Conservation (phyloP, 768 basidiomycete species). For the Leccinum rimulosum region DNA sequence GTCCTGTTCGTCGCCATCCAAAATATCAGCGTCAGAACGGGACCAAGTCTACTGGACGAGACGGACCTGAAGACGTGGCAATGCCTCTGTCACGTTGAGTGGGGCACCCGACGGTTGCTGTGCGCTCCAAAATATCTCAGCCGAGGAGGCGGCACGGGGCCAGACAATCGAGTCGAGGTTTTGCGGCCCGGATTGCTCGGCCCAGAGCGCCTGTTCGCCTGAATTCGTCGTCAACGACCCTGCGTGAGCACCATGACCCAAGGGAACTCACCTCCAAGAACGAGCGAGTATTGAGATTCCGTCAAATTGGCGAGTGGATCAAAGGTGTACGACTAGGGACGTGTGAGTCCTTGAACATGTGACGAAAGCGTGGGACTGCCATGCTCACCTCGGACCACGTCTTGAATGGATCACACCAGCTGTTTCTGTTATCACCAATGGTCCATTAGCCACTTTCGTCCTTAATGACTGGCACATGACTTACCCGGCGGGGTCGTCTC, state of each 20-base stretch:
- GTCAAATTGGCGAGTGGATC: conserved; percentile 47
- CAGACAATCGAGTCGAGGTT: conserved; percentile 46
- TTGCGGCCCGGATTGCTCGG: conserved; percentile 43
- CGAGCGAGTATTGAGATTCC: conserved; percentile 32
- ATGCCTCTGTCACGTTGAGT: conserved; percentile 36
- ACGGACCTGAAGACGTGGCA: conserved; percentile 48
- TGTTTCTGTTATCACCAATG: conserved; percentile 27
- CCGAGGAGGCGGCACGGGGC: conserved; percentile 46
- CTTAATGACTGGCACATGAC: conserved; percentile 2
- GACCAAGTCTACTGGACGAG: accelerated
- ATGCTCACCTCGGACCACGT: conserved; percentile 44
- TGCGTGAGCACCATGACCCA: neutral
- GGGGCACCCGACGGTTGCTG: conserved; percentile 34
- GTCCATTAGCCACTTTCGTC: neutral
- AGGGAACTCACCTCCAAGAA: conserved; percentile 34
- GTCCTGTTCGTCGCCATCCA: conserved; percentile 29
- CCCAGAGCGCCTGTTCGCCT: conserved; percentile 44
- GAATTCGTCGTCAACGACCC: conserved; percentile 1
- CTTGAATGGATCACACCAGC: conserved; percentile 54
- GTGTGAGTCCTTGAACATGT: neutral
- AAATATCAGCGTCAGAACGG: neutral
- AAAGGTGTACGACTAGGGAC: conserved; percentile 42
- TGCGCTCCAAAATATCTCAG: conserved; percentile 56
- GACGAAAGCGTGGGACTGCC: conserved; percentile 6
- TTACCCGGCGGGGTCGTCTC: conserved; percentile 32